Percentiles rank a stretch among this genome's conserved stretches.
Conservation (phyloP, 805 yeast species). For the Yamadazyma sp. region DNA sequence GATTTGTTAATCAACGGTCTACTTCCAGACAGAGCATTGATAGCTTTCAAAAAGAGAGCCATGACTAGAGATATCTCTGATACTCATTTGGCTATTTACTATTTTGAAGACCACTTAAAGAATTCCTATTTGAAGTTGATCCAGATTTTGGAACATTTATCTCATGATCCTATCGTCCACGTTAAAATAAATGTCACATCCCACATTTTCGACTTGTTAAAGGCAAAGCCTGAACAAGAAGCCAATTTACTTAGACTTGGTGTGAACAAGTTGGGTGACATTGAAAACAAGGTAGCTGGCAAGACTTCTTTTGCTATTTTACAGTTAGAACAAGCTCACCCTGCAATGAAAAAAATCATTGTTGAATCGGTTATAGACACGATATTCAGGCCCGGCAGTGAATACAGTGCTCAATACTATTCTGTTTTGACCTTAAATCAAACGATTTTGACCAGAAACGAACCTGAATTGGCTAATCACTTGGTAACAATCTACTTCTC, state of each 20-base stretch:
- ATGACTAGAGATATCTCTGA: conserved; percentile 41
- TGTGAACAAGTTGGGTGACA: conserved; percentile 92
- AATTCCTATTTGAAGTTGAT: conserved; percentile 71
- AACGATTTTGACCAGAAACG: conserved; percentile 79
- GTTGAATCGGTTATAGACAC: conserved; percentile 79
- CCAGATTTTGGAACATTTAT: conserved; percentile 70
- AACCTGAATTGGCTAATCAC: conserved; percentile 77
- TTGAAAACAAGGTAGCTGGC: conserved; percentile 85
- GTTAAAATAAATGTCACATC: conserved; percentile 76
- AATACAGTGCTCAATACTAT: conserved; percentile 86
- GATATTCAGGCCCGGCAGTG: conserved; percentile 67
- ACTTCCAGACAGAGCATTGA: conserved; percentile 81
- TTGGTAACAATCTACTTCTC: conserved; percentile 83
- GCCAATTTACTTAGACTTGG: conserved; percentile 85
- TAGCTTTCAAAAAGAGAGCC: conserved; percentile 74
- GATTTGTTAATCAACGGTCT: conserved; percentile 85
- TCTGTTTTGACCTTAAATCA: conserved; percentile 87
- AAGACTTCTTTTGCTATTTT: conserved; percentile 80
- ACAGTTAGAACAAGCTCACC: conserved; percentile 85
- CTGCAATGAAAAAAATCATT: conserved; percentile 87
- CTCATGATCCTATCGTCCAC: conserved; percentile 90
- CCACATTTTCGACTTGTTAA: conserved; percentile 77
- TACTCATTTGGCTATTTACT: conserved; percentile 66
- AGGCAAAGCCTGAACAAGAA: conserved; percentile 94
- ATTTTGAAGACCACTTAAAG: conserved; percentile 89